phyloP scores from a whole-genome alignment of 345 rosid genomes.

The Sisymbrium irio region DNA sequence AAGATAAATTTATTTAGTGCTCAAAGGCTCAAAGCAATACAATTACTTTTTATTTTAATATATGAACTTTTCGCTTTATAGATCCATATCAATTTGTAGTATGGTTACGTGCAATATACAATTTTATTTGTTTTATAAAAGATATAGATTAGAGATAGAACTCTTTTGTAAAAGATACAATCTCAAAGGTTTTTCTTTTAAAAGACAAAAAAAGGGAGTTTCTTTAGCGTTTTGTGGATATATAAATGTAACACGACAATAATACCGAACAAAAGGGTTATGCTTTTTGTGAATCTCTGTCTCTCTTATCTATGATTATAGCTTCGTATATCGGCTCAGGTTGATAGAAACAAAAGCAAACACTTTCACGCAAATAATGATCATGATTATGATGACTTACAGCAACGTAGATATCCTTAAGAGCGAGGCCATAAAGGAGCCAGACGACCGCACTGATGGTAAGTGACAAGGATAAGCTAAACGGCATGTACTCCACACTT shows the following conservation, averaged over 20 bases:
- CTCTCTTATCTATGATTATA: conserved; percentile 24
- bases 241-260: conserved; percentile 23
- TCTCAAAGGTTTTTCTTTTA: conserved; percentile 13
- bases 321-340: conserved; percentile 21
- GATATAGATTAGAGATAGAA: conserved; percentile 17
- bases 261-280: conserved; percentile 32
- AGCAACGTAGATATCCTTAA: conserved; percentile 44
- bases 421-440: conserved; percentile 56
- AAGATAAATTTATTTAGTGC: conserved; percentile 16
- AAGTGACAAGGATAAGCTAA: conserved; percentile 50
- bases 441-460: conserved; percentile 55
- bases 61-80: conserved; percentile 24
- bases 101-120: conserved; percentile 20
- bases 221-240: conserved; percentile 22
- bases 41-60: conserved; percentile 8
- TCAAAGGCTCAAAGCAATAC: conserved; percentile 22
- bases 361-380: conserved; percentile 2
- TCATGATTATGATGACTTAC: conserved; percentile 37
- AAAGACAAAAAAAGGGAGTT: background rate
- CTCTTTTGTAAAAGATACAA: conserved; percentile 14
- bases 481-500: conserved; percentile 75
- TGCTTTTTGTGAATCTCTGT: conserved; percentile 24
- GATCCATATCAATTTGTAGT: background rate
- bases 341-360: conserved; percentile 34
- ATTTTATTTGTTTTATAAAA: background rate